Evolutionary conservation across 371 early-diverging fungal species (phyloP).

Genomic region (Rhizomucor pusillus): DNA sequence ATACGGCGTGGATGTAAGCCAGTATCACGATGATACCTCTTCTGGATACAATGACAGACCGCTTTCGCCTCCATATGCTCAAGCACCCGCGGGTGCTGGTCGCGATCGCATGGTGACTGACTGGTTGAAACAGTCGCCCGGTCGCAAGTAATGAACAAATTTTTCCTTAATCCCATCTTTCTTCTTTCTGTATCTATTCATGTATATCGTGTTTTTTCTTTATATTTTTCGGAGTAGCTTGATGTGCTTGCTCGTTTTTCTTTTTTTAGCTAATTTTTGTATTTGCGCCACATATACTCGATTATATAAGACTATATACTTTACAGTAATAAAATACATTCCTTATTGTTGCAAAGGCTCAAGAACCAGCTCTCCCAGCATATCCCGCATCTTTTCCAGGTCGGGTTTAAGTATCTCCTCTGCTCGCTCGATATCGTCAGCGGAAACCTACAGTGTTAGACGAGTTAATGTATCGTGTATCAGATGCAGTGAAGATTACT

Average conservation of each 20-base stretch:
- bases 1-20: slow-evolving; percentile 9
- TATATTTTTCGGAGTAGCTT: no score
- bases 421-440: slow-evolving; percentile 38
- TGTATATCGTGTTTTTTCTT: no score
- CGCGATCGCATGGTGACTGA: slow-evolving; percentile 19
- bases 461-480: neutral
- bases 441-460: slow-evolving; percentile 22
- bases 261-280: neutral
- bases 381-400: slow-evolving; percentile 28
- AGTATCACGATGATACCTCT: slow-evolving; percentile 17
- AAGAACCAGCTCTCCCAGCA: slow-evolving; percentile 31
- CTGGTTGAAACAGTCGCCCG: slow-evolving; percentile 22
- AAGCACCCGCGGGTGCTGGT: neutral
- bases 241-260: no score
- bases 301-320: neutral
- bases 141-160: slow-evolving; percentile 9
- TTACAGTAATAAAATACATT: neutral
- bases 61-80: neutral
- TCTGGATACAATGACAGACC: neutral
- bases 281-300: neutral
- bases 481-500: neutral
- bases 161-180: neutral
- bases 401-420: slow-evolving; percentile 31
- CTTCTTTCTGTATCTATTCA: neutral
- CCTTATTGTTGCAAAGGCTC: slow-evolving; percentile 23